A percentile compares a stretch with the other conserved stretches of the same genome.
Conservation (phyloP, 2,329 filamentous ascomycete species). For the Xylaria sp. region DNA sequence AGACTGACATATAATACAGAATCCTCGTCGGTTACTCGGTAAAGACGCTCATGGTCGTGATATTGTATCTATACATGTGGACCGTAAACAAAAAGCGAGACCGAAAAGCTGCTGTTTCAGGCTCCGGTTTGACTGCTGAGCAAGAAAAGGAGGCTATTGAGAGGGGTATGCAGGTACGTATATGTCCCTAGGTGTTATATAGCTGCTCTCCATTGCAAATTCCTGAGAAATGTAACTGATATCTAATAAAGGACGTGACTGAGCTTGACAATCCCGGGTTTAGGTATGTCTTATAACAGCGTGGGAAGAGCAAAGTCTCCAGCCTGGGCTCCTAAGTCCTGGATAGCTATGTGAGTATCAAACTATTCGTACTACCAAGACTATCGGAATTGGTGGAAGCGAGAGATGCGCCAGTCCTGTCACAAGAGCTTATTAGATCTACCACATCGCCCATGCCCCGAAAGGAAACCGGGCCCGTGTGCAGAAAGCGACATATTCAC, state of each 20-base stretch:
- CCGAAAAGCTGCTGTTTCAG: conserved; percentile 53
- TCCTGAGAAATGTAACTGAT: background rate
- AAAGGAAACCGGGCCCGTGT: background rate
- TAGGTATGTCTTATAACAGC: conserved; percentile 37
- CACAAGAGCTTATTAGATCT: background rate
- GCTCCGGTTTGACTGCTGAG: conserved; percentile 47
- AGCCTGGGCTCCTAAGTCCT: too few species aligned
- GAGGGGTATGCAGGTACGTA: conserved; percentile 58
- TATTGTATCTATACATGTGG: conserved; percentile 67
- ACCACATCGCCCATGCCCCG: background rate
- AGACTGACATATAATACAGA: conserved; percentile 45
- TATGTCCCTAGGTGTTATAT: too few species aligned
- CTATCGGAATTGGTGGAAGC: background rate
- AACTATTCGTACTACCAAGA: background rate
- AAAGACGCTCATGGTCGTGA: conserved; percentile 61
- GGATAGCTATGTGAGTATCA: too few species aligned
- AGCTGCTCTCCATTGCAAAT: background rate
- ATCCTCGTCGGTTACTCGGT: conserved; percentile 67
- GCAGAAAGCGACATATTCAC: background rate
- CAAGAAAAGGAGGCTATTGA: conserved; percentile 64
- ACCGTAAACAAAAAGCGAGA: conserved; percentile 65
- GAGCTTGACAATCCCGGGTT: conserved; percentile 39
- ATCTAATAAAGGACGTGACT: conserved; percentile 30
- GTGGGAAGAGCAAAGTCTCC: too few species aligned
- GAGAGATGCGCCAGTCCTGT: background rate